Base-by-base conservation (phyloP, 83 land plant genomes). In the Picea abies region DNA sequence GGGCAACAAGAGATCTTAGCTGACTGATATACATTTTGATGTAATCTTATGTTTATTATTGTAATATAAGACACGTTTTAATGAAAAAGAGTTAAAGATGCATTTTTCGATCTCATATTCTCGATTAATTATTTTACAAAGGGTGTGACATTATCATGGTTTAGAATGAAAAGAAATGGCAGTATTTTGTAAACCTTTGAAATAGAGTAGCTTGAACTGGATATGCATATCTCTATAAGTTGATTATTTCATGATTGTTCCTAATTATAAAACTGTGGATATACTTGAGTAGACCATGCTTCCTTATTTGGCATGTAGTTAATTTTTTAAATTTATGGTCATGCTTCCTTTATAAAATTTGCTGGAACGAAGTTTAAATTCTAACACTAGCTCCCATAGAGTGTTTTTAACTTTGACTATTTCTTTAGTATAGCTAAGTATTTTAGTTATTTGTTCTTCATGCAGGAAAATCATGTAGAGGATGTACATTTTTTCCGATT, bases 401-500 rank as follows among this genome's bases (percentile, higher is more conserved):
- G 56, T 73, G 20, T 72, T 22, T 47, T n/a, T 70, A 20, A 47
- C 6, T 12, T 44, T n/a, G 56, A 72, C 44, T 11, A 41, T 20
- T 73, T 73, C 0, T 14, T 70, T 37, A 37, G 19, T 37, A 7
- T 16, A n/a, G 49, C 41, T 20, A 37, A 35, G 6, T 41, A 19
- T 37, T 73, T 20, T 41, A 72, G 52, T 41, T 47, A 39, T 73
- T 37, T n/a, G 10, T 73, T 73, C 47, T 52, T 73, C 22, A 65
- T 85, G 83, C 89, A 96, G 97, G 93, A 85, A 84, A 86, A 86
- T 44, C 80, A 88, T 23, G 35, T 44, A 63, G 91, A 88, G 10
- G 89, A 91, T 41, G 32, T 90, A 47, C 96, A 94, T 65, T 95
- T 86, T 67, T 97, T 97, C 69, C 91, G 93, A 15, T 97, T 97